phyloP scores from a whole-genome alignment of 2,329 filamentous ascomycete species.

The Purpureocillium lavendulum region DNA sequence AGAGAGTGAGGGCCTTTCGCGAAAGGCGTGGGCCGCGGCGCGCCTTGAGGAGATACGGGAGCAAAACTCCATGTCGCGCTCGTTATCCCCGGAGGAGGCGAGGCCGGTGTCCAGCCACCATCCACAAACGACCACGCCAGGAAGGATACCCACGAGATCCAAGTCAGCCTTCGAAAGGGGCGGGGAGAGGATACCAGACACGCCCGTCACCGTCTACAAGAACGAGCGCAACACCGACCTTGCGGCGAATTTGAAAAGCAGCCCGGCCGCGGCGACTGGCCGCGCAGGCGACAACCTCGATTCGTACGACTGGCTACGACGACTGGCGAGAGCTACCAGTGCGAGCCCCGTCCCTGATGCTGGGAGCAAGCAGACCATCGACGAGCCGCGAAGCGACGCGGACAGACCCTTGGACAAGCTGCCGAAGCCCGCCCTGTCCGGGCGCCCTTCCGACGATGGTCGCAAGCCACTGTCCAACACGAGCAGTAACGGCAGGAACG shows the following conservation, averaged over 20 bases:
- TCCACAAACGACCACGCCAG: background rate
- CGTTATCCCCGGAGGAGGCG: conserved; percentile 31
- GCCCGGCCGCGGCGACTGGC: background rate
- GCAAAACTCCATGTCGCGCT: conserved; percentile 35
- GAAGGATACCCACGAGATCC: conserved; percentile 11
- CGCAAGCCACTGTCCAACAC: conserved; percentile 4
- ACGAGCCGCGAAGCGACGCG: conserved; percentile 3
- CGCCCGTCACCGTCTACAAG: conserved; percentile 32
- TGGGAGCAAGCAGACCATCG: conserved; percentile 14
- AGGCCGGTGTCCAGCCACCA: conserved; percentile 18
- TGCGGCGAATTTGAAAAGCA: background rate
- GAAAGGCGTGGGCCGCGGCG: conserved; percentile 37
- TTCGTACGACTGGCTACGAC: conserved; percentile 39
- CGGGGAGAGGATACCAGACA: conserved; percentile 28
- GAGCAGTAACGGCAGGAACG: conserved; percentile 13
- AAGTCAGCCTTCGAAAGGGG: conserved; percentile 16
- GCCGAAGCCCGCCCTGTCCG: conserved; percentile 8
- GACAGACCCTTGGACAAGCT: conserved; percentile 2
- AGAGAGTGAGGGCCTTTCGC: conserved; percentile 36
- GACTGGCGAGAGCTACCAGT: conserved; percentile 38
- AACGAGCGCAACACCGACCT: conserved; percentile 5
- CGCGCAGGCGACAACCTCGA: conserved; percentile 19
- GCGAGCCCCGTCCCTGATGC: conserved; percentile 29
- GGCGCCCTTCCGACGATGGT: conserved; percentile 10
- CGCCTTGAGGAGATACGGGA: conserved; percentile 45